A percentile compares a stretch with the other conserved stretches of the same genome.
These are phyloP conservation scores for Suillus plorans DNA, from an alignment of 768 basidiomycete genomes.

Conservation along the genomic window DNA sequence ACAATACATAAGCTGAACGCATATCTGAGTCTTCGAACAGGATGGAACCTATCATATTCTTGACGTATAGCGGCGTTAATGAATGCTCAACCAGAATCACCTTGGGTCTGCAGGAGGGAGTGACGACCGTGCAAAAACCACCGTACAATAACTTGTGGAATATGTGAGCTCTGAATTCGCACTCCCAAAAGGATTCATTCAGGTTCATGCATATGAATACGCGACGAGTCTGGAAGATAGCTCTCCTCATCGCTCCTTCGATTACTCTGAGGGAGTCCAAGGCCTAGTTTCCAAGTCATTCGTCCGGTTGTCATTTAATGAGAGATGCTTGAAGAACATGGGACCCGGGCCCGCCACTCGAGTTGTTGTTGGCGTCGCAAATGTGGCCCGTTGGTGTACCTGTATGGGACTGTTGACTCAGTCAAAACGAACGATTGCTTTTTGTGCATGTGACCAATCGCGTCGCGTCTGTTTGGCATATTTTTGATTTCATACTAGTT, in stretches of 20 bases:
- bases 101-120: slow-evolving; percentile 83
- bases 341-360: slow-evolving; percentile 41
- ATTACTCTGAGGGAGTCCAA: slow-evolving; percentile 82
- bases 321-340: slow-evolving; percentile 64
- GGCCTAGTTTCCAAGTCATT: no score
- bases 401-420: slow-evolving; percentile 29
- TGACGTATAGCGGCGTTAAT: slow-evolving; percentile 79
- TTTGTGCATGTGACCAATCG: not conserved
- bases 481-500: no score
- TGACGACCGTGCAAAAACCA: slow-evolving; percentile 25
- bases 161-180: no score
- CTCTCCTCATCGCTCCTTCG: slow-evolving; percentile 38
- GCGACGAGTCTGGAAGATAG: slow-evolving; percentile 61
- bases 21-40: slow-evolving; percentile 90
- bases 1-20: slow-evolving; percentile 33
- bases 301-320: slow-evolving; percentile 82
- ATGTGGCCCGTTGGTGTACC: slow-evolving; percentile 29
- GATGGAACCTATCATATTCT: slow-evolving; percentile 81
- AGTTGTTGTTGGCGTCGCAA: slow-evolving; percentile 55
- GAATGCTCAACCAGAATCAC: slow-evolving; percentile 93
- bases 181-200: no score
- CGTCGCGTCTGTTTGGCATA: not conserved
- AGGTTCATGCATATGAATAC: no score
- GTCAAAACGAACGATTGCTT: not conserved
- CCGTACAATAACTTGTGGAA: slow-evolving; percentile 66